phyloP scores from a whole-genome alignment of 257 asterid genomes.

The Solanum chilense region DNA sequence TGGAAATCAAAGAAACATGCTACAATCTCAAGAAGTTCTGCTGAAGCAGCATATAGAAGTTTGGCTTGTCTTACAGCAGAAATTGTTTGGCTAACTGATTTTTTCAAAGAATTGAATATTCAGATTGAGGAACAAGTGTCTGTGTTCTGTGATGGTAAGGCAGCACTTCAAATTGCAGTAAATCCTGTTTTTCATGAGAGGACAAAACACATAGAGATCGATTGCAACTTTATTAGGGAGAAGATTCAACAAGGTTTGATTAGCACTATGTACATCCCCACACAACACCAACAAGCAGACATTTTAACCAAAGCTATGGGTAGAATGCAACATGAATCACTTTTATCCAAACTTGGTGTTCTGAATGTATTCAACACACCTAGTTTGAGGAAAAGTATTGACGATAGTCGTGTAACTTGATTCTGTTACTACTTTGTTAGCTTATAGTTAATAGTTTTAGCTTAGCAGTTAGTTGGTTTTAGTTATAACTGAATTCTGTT shows the following conservation, averaged over 20 bases:
- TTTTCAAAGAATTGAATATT: too few relatives aligned
- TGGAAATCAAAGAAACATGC: background rate
- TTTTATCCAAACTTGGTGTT: background rate
- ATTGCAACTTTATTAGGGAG: too few relatives aligned
- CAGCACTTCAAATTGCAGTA: background rate
- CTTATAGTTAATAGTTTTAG: too few relatives aligned
- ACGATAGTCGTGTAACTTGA: too few relatives aligned
- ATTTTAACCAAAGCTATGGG: background rate
- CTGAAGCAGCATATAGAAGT: background rate
- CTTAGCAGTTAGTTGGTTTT: too few relatives aligned
- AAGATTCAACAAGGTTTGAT: background rate
- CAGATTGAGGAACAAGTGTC: too few relatives aligned
- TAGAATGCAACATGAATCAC: background rate
- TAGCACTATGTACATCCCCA: background rate
- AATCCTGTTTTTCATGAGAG: background rate
- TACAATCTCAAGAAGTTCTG: background rate
- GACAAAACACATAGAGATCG: background rate
- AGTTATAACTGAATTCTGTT: too few relatives aligned
- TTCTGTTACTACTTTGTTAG: too few relatives aligned
- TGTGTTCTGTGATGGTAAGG: background rate
- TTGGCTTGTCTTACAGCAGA: background rate
- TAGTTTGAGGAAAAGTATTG: too few relatives aligned
- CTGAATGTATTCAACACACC: background rate
- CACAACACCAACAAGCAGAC: background rate
- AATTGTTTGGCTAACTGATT: background rate